Conservation (phyloP, 78 protist genomes). For the Guillardia theta region DNA sequence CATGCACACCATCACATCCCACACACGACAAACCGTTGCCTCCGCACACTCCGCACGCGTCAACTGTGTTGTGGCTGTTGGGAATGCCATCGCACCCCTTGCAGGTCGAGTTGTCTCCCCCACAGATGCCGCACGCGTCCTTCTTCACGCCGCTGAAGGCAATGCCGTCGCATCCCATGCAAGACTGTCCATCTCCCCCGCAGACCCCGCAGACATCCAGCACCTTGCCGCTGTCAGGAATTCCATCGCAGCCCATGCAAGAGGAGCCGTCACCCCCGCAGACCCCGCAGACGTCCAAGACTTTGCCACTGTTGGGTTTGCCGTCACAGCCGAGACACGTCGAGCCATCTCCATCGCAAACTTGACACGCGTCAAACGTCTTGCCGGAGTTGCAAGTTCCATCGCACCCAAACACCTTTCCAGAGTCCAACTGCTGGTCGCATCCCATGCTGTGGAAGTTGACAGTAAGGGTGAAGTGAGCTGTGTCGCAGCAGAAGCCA, state of each 20-base stretch:
- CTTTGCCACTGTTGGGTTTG: constrained; percentile 33
- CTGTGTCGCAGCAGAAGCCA: constrained; percentile 14
- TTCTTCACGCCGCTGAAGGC: constrained; percentile 3
- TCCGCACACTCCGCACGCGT: constrained; percentile 70
- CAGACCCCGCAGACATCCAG: constrained; percentile 52
- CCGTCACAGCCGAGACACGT: constrained; percentile 76
- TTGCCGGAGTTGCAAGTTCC: constrained; percentile 54
- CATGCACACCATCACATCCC: constrained; percentile 74
- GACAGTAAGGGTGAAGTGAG: not conserved
- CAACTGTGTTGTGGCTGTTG: constrained; percentile 28
- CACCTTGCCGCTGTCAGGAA: not conserved
- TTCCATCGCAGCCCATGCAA: constrained; percentile 58
- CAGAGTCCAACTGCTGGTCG: not conserved
- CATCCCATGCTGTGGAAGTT: not conserved
- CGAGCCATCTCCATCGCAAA: constrained; percentile 63
- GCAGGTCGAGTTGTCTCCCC: constrained; percentile 48
- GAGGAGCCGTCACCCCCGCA: constrained; percentile 60
- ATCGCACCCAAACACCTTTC: constrained; percentile 64
- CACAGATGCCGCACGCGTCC: constrained; percentile 65
- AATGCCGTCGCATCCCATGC: constrained; percentile 72
- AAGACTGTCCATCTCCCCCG: constrained; percentile 1
- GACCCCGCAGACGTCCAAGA: constrained; percentile 62
- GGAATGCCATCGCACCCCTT: constrained; percentile 76
- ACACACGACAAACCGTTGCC: not conserved
- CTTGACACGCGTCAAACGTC: constrained; percentile 62